These are phyloP conservation scores for Talaromyces sp. DNA, from an alignment of 2,329 filamentous ascomycete genomes.

Conservation along the genomic window DNA sequence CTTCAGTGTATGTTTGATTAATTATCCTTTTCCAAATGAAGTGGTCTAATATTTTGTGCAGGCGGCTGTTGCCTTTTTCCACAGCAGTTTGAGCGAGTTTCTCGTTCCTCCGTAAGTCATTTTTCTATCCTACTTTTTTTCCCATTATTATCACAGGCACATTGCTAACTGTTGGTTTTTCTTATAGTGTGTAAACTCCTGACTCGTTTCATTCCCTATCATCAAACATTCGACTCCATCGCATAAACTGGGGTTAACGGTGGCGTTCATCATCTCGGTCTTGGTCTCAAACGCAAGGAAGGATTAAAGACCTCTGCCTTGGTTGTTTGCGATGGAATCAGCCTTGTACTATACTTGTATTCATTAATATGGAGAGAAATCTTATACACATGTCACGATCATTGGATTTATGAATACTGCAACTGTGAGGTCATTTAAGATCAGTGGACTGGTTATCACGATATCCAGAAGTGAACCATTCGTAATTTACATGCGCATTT, in stretches of 20 bases:
- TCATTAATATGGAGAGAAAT: neutral
- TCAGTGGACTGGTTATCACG: neutral
- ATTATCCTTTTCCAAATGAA: neutral
- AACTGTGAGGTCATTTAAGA: neutral
- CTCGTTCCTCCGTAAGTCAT: constrained; percentile 57
- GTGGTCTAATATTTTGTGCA: constrained; percentile 26
- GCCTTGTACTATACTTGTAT: constrained; percentile 1
- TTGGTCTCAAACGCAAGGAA: neutral
- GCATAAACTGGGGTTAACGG: neutral
- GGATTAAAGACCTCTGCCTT: neutral
- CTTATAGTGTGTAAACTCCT: constrained; percentile 1
- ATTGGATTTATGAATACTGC: neutral
- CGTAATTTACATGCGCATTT: neutral
- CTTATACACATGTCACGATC: neutral
- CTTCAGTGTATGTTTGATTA: constrained; percentile 57
- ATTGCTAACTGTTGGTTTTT: neutral
- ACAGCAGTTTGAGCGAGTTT: constrained; percentile 63
- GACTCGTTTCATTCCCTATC: neutral
- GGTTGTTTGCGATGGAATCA: neutral
- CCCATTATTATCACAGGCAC: neutral
- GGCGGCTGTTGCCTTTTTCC: constrained; percentile 63
- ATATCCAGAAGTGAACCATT: neutral
- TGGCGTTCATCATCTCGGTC: neutral
- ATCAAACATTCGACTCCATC: neutral
- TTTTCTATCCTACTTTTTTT: neutral